Evolutionary conservation across 768 basidiomycete species (phyloP).

Genomic region (Chalciporus pseudorubinellus): DNA sequence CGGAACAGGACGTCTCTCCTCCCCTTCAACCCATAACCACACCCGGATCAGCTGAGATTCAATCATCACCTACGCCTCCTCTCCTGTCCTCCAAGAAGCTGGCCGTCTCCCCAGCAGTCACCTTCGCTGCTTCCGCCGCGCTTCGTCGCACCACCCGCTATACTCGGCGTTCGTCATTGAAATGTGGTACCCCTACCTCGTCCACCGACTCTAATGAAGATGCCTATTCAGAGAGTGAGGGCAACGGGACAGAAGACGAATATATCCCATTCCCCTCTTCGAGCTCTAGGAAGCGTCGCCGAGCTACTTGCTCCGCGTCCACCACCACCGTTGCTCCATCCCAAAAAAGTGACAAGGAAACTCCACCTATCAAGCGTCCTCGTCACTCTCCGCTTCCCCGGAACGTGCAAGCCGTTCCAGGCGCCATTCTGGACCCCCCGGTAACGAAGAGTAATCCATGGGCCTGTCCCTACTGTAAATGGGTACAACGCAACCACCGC

Average conservation of each 20-base stretch:
- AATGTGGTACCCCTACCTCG: background rate
- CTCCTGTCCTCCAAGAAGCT: background rate
- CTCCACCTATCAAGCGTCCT: slow-evolving; percentile 19
- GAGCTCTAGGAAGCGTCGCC: slow-evolving; percentile 34
- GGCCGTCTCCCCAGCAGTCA: background rate
- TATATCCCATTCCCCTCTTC: slow-evolving; percentile 41
- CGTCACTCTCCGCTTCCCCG: slow-evolving; percentile 42
- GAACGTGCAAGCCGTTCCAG: slow-evolving; percentile 41
- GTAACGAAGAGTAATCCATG: slow-evolving; percentile 33
- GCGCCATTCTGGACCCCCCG: slow-evolving; percentile 15
- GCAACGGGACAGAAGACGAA: slow-evolving; percentile 42
- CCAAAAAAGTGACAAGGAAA: slow-evolving; percentile 6
- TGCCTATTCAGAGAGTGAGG: slow-evolving; percentile 37
- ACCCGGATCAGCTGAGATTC: background rate
- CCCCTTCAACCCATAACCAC: slow-evolving; percentile 4
- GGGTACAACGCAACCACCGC: slow-evolving; percentile 48
- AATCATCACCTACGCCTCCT: background rate
- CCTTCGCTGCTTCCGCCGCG: background rate
- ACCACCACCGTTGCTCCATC: background rate
- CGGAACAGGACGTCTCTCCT: too few relatives aligned
- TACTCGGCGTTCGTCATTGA: slow-evolving; percentile 5
- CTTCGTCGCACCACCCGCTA: slow-evolving; percentile 15
- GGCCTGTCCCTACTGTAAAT: slow-evolving; percentile 48
- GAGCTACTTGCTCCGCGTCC: slow-evolving; percentile 10
- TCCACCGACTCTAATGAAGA: slow-evolving; percentile 26